A percentile compares a stretch with the other conserved stretches of the same genome.
These are phyloP conservation scores for Royoungia palumana DNA, from an alignment of 768 basidiomycete species.

Conservation along the genomic window DNA sequence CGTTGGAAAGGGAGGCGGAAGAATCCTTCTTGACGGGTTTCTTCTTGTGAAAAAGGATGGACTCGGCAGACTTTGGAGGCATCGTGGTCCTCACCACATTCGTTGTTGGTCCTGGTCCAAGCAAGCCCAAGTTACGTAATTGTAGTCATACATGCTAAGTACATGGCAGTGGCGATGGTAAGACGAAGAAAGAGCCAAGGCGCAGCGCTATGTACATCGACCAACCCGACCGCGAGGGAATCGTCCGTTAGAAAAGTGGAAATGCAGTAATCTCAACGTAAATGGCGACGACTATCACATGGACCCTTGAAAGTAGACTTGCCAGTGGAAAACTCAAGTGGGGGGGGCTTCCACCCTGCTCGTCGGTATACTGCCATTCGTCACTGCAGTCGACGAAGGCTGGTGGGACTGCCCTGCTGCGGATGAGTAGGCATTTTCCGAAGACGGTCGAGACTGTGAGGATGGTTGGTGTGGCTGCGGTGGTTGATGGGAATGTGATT, in stretches of 20 bases:
- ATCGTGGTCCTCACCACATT: slow-evolving; percentile 7
- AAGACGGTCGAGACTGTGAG: slow-evolving; percentile 52
- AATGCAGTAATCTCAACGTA: slow-evolving; percentile 23
- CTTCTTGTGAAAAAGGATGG: slow-evolving; percentile 70
- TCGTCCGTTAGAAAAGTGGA: slow-evolving; percentile 25
- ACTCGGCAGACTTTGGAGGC: slow-evolving; percentile 37
- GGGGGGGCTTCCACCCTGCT: slow-evolving; percentile 44
- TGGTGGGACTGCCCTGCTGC: slow-evolving; percentile 34
- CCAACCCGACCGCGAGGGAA: slow-evolving; percentile 16
- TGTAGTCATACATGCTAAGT: slow-evolving; percentile 14
- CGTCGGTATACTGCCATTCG: slow-evolving; percentile 38
- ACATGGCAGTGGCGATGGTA: slow-evolving; percentile 13
- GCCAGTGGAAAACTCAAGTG: slow-evolving; percentile 23
- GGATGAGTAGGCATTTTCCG: slow-evolving; percentile 55
- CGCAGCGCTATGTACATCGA: slow-evolving; percentile 31
- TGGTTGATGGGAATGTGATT: slow-evolving; percentile 31
- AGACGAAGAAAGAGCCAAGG: slow-evolving; percentile 6
- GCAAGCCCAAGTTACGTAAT: slow-evolving; percentile 23
- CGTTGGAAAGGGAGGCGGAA: slow-evolving; percentile 7
- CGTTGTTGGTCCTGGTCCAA: not conserved
- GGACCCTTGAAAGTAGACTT: slow-evolving; percentile 8
- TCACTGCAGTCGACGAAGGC: slow-evolving; percentile 31
- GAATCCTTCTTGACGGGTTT: slow-evolving; percentile 34
- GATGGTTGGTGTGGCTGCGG: slow-evolving; percentile 31
- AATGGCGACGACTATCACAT: slow-evolving; percentile 18